phyloP scores from a whole-genome alignment of 73 alveolate genomes.

The Paramecium sonneborni region DNA sequence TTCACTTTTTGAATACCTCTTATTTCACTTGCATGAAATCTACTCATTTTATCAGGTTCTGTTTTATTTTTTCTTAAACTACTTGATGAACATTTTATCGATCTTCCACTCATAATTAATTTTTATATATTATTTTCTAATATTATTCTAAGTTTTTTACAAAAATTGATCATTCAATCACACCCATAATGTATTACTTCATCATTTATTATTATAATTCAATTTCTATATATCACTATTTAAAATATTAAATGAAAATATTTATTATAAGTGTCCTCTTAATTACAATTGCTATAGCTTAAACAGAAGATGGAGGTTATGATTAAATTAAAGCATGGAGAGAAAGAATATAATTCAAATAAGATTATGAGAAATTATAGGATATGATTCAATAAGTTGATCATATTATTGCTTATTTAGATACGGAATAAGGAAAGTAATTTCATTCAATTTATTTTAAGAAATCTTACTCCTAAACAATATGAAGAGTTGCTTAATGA shows the following conservation, averaged over 20 bases:
- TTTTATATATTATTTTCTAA: neutral
- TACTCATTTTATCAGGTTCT: slow-evolving; percentile 14
- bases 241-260: neutral
- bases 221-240: neutral
- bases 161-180: neutral
- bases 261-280: neutral
- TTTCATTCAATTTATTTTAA: neutral
- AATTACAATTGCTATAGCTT: neutral
- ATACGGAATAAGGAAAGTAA: neutral
- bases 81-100: neutral
- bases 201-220: neutral
- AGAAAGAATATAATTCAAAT: neutral
- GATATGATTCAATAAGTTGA: neutral
- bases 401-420: neutral
- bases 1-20: neutral
- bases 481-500: neutral
- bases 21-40: neutral
- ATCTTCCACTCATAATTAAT: neutral
- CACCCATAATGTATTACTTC: neutral
- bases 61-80: neutral
- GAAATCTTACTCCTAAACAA: slow-evolving; percentile 4
- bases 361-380: neutral
- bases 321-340: slow-evolving; percentile 21
- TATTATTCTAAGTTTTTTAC: neutral
- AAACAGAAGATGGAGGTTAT: neutral